Base-by-base conservation (phyloP, 73 alveolate genomes). In the Paramecium pentaurelia region DNA sequence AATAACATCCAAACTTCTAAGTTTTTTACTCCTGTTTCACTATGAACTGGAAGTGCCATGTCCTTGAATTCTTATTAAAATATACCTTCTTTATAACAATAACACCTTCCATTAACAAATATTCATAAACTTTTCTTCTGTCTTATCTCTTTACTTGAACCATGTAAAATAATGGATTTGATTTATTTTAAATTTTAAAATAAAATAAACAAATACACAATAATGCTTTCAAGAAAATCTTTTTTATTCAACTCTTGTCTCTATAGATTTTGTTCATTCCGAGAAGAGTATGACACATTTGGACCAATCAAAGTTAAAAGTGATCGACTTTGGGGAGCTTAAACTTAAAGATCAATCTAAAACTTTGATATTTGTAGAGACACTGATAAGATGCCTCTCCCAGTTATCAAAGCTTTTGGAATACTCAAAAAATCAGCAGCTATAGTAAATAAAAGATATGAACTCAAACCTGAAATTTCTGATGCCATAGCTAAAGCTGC, bases 291-390 rank as follows among this genome's bases (percentile, higher is more conserved):
- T 18, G 99, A 98, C 92, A 96, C 99, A 36, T 96, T 98, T 58
- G 99, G 99, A 18, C 98, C 95, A 71, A 89, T 98, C 87, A 95
- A 97, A 49, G 99, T 98, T 25, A 99, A 99, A 6, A 95, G 96
- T 88, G 98, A 98, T 85, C 95, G 96, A 40, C 97, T 95, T 90
- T 98, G 99, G 99, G 99, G 99, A n/a, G 99, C 99, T 32, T 96
- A 98, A 80, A 97, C 99, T 20, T 98, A 97, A 95, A 95, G 99
- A 93, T 97, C 99, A 30, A 94, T 98, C 73, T 96, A 97, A 92
- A 98, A 98, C 96, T 98, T 98, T 93, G 96, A 97, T 92, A 98
- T 98, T 70, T 98, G 99, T 9, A 98, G 98, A 64, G 98, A 93
- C 44, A 71, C 94, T 60, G 99, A 96, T 89, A 90, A 98, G 30